These are phyloP conservation scores for Ocimum tenuiflorum DNA, from an alignment of 257 asterid species.

Conservation along the genomic window DNA sequence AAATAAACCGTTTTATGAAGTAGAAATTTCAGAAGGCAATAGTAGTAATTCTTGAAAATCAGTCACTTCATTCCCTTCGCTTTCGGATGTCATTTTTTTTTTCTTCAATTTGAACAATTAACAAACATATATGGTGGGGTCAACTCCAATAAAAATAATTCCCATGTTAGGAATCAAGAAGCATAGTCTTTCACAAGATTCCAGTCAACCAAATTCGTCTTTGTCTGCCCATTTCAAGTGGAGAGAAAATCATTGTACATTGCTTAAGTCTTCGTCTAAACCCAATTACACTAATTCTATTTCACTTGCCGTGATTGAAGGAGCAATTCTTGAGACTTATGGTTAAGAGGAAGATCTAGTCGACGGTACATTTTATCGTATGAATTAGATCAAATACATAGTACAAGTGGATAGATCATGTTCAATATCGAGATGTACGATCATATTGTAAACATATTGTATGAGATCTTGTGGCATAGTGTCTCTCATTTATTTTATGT, in stretches of 20 bases:
- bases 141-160: constrained; percentile 1
- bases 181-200: constrained; percentile 21
- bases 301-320: background rate
- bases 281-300: background rate
- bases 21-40: constrained; percentile 13
- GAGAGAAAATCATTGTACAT: background rate
- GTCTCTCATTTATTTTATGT: too few relatives aligned
- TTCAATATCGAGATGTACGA: too few relatives aligned
- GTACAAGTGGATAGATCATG: too few relatives aligned
- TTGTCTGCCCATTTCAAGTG: constrained; percentile 23
- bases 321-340: background rate
- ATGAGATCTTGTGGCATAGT: too few relatives aligned
- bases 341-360: too few relatives aligned
- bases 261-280: too few relatives aligned
- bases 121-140: constrained; percentile 20
- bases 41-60: constrained; percentile 8
- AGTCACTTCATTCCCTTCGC: constrained; percentile 32
- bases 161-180: constrained; percentile 15
- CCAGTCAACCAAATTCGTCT: constrained; percentile 22
- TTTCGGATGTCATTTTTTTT: constrained; percentile 20
- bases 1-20: constrained; percentile 12
- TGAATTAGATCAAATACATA: too few relatives aligned
- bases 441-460: too few relatives aligned
- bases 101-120: constrained; percentile 9
- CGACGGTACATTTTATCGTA: too few relatives aligned